These are phyloP conservation scores for Globisporangium irregulare DNA, from an alignment of 352 stramenopile species.

Conservation along the genomic window DNA sequence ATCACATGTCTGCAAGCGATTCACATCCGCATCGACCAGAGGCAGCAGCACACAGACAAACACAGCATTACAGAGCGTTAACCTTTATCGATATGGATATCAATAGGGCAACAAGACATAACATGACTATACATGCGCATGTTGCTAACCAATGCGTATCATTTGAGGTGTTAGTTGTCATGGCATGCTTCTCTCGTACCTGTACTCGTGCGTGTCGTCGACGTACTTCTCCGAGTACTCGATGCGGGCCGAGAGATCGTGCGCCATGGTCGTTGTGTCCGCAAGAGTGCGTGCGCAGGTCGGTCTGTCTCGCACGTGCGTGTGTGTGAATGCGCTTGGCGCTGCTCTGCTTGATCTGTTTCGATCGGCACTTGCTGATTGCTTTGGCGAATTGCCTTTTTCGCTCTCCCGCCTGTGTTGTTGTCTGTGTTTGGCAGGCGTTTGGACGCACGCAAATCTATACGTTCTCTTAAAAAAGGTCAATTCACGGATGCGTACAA, in stretches of 20 bases:
- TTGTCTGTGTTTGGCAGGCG: too few species aligned
- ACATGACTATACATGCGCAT: too few species aligned
- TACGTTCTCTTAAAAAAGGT: too few species aligned
- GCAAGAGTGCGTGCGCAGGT: background rate
- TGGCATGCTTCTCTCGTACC: slow-evolving; percentile 32
- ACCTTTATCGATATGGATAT: too few species aligned
- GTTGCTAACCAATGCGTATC: too few species aligned
- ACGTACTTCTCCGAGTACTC: slow-evolving; percentile 96
- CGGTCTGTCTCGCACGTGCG: too few species aligned
- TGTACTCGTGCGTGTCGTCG: slow-evolving; percentile 93
- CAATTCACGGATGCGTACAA: too few species aligned
- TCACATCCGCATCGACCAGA: background rate
- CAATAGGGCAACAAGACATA: too few species aligned
- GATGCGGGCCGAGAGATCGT: slow-evolving; percentile 89
- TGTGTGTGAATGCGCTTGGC: background rate
- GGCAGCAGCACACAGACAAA: background rate
- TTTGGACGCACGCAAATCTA: too few species aligned
- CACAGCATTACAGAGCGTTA: background rate
- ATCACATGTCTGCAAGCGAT: slow-evolving; percentile 88
- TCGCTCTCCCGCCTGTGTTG: background rate
- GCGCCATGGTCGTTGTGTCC: slow-evolving; percentile 43
- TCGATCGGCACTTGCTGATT: background rate
- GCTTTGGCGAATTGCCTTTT: background rate
- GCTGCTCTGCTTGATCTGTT: background rate
- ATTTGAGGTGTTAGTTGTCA: background rate